Conservation (phyloP, 176 grass and related monocot genomes). For the Cymbopogon citratus region DNA sequence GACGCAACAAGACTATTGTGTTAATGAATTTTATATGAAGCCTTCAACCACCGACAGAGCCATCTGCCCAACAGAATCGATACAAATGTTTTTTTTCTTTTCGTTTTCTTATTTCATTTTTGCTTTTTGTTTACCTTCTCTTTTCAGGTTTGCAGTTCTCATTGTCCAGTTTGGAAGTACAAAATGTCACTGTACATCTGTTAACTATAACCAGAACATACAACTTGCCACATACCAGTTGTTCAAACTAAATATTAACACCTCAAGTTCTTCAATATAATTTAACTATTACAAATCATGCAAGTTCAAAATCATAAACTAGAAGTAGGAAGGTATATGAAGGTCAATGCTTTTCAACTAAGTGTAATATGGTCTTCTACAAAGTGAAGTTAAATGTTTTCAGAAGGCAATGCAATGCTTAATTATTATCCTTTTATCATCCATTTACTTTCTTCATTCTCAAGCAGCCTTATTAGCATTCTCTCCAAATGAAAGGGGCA, state of each 20-base stretch:
- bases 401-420: not conserved
- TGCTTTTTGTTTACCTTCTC: not conserved
- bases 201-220: not conserved
- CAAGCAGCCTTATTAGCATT: not conserved
- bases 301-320: not conserved
- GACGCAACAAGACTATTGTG: not conserved
- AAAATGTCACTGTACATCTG: not conserved
- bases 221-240: not conserved
- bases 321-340: not conserved
- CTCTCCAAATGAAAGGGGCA: not conserved
- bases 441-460: not conserved
- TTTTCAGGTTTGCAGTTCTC: not conserved
- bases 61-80: not conserved
- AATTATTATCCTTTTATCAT: not conserved
- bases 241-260: not conserved
- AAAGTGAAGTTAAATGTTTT: conserved; percentile 1
- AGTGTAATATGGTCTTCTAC: not conserved
- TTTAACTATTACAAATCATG: not conserved
- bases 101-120: not conserved
- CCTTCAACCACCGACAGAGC: not conserved
- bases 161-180: not conserved
- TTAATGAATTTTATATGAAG: conserved; percentile 12
- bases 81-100: not conserved
- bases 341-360: not conserved
- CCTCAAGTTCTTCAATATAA: not conserved